These are phyloP conservation scores for Pilaira anomala DNA, from an alignment of 192 early-diverging fungal species.

Conservation along the genomic window DNA sequence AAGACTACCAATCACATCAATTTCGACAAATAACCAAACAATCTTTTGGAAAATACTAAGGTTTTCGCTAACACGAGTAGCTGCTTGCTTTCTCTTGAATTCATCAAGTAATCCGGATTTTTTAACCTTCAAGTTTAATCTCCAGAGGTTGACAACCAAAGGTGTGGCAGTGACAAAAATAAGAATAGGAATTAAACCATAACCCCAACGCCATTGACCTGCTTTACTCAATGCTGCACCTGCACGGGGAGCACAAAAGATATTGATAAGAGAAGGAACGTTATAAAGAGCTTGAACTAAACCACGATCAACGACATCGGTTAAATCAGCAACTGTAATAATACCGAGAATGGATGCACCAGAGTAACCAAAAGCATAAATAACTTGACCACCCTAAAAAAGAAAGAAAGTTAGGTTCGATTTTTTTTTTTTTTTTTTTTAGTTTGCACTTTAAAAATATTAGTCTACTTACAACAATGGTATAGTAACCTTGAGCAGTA, in stretches of 20 bases:
- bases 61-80: neutral
- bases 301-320: slow-evolving; percentile 18
- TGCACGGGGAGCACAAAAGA: slow-evolving; percentile 11
- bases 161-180: slow-evolving; percentile 11
- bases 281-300: slow-evolving; percentile 18
- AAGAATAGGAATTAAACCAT: slow-evolving; percentile 18
- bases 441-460: neutral
- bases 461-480: slow-evolving; percentile 7
- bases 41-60: neutral
- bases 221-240: slow-evolving; percentile 6
- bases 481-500: slow-evolving; percentile 9
- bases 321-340: slow-evolving; percentile 25
- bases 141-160: slow-evolving; percentile 18
- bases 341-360: slow-evolving; percentile 15
- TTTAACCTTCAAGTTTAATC: slow-evolving; percentile 13
- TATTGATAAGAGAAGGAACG: slow-evolving; percentile 20
- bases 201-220: slow-evolving; percentile 24
- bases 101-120: slow-evolving; percentile 11
- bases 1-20: slow-evolving; percentile 19
- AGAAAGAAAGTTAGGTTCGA: neutral
- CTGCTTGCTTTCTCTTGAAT: neutral
- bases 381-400: slow-evolving; percentile 24
- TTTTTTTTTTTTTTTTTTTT: neutral
- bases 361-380: slow-evolving; percentile 28
- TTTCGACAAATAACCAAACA: slow-evolving; percentile 3